These are phyloP conservation scores for Dendrocalamus latiflorus DNA, from an alignment of 202 grass and related monocot species.

Conservation along the genomic window DNA sequence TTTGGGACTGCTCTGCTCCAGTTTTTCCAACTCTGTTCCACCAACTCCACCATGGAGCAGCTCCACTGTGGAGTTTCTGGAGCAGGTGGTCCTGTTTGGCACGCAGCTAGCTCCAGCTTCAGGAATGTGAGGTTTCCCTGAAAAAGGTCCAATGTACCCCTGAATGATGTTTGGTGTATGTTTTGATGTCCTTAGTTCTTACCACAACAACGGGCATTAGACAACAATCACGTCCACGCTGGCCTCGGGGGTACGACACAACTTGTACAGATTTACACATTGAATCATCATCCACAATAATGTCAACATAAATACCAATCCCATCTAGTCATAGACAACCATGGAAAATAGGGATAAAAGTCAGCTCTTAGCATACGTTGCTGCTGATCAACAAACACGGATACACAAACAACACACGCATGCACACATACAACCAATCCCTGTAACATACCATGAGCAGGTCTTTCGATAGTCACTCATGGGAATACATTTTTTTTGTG, in stretches of 20 bases:
- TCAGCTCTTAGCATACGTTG: conserved; percentile 4
- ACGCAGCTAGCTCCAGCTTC: too few relatives aligned
- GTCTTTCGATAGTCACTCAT: not conserved
- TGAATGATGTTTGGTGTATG: too few relatives aligned
- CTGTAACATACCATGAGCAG: conserved; percentile 8
- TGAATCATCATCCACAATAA: not conserved
- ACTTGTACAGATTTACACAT: conserved; percentile 13
- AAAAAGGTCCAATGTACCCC: too few relatives aligned
- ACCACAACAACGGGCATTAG: not conserved
- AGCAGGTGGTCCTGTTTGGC: too few relatives aligned
- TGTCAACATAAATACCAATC: not conserved
- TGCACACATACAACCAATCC: conserved; percentile 6
- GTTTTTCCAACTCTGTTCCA: too few relatives aligned
- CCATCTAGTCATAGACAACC: not conserved
- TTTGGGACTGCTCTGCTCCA: too few relatives aligned
- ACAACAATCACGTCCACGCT: not conserved
- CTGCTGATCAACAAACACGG: not conserved
- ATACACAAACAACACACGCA: not conserved
- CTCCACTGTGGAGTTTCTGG: too few relatives aligned
- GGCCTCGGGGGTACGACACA: not conserved
- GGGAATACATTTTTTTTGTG: not conserved
- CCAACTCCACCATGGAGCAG: too few relatives aligned
- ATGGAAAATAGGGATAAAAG: not conserved
- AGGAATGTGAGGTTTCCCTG: too few relatives aligned
- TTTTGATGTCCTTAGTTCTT: not conserved